A percentile compares a stretch with the other conserved stretches of the same genome.
Conservation (phyloP, 768 basidiomycete species). For the Cystobasidium ongulense region DNA sequence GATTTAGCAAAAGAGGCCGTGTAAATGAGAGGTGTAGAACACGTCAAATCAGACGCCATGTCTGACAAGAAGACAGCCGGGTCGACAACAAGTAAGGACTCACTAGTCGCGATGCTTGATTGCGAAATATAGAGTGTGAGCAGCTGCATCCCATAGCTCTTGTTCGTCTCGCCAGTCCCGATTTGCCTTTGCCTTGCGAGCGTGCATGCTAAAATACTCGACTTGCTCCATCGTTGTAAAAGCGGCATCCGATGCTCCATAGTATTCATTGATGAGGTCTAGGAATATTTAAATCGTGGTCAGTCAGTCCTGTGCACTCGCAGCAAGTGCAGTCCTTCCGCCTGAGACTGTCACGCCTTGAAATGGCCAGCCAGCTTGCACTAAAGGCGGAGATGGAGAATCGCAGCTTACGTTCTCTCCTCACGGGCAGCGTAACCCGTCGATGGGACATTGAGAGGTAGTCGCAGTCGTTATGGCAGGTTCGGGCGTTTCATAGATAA, state of each 20-base stretch:
- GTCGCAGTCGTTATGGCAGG: no score
- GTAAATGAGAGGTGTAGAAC: not conserved
- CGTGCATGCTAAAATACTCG: not conserved
- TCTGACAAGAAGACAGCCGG: not conserved
- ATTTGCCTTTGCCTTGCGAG: not conserved
- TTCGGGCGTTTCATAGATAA: no score
- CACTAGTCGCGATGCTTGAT: not conserved
- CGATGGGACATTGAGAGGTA: not conserved
- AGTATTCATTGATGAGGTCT: constrained; percentile 12
- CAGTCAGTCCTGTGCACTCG: not conserved
- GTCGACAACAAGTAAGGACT: not conserved
- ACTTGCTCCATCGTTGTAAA: not conserved
- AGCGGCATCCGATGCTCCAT: not conserved
- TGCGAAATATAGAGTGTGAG: not conserved
- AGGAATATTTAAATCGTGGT: not conserved
- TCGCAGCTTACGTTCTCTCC: not conserved
- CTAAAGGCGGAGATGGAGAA: not conserved
- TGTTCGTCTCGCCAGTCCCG: not conserved
- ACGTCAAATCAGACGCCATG: not conserved
- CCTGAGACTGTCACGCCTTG: constrained; percentile 1
- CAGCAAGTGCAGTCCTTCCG: no score
- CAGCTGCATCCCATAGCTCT: constrained; percentile 12
- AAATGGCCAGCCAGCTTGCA: not conserved
- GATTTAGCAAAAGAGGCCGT: not conserved
- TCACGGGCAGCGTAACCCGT: not conserved